Percentiles rank a stretch among this genome's conserved stretches.
Conservation (phyloP, 2,329 filamentous ascomycete genomes). For the Pseudogymnoascus sp. region DNA sequence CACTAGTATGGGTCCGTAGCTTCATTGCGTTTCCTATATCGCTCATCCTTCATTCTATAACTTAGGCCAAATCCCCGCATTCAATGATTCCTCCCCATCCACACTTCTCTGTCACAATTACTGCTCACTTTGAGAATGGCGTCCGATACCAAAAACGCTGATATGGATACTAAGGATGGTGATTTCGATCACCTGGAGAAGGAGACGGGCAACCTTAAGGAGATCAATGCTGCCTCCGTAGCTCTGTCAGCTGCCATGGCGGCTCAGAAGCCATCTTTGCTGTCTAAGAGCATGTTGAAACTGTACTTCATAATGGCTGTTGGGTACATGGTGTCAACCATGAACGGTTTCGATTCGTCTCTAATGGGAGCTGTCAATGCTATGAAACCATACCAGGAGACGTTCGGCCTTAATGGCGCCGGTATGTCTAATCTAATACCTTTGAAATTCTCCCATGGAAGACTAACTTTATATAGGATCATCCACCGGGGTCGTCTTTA, state of each 20-base stretch:
- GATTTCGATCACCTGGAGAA: constrained; percentile 16
- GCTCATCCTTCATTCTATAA: neutral
- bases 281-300: constrained; percentile 30
- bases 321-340: constrained; percentile 40
- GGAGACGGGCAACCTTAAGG: constrained; percentile 17
- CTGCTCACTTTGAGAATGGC: neutral
- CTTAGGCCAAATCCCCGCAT: neutral
- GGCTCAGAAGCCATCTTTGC: constrained; percentile 31
- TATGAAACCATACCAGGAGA: constrained; percentile 43
- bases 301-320: constrained; percentile 35
- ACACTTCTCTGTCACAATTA: neutral
- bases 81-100: neutral
- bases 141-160: neutral
- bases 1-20: neutral
- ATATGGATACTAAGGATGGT: neutral
- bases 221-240: constrained; percentile 34
- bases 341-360: constrained; percentile 44
- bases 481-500: constrained; percentile 40
- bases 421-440: constrained; percentile 25
- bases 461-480: constrained; percentile 22
- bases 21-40: neutral
- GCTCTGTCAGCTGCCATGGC: constrained; percentile 32
- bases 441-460: neutral
- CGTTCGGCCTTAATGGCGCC: constrained; percentile 41
- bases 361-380: constrained; percentile 33